Evolutionary conservation across 1,139 yeast genomes (phyloP).

Genomic region (Yamadazyma friedrichii): DNA sequence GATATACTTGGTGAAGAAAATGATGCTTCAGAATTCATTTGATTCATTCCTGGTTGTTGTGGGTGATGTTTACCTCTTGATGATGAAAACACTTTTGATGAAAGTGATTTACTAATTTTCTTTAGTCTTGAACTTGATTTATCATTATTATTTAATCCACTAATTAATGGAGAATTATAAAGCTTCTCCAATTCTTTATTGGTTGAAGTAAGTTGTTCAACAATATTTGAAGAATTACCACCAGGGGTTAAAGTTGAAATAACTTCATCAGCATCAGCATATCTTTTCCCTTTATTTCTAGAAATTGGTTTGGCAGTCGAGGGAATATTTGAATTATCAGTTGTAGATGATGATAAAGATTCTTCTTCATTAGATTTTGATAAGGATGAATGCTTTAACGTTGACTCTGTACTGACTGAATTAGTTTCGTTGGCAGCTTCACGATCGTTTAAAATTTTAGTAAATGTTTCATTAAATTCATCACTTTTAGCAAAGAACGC

Average conservation of each 20-base stretch:
- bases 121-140: constrained; percentile 12
- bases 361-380: neutral
- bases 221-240: constrained; percentile 13
- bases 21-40: neutral
- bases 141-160: neutral
- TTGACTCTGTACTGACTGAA: neutral
- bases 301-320: constrained; percentile 8
- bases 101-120: constrained; percentile 13
- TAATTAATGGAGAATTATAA: neutral
- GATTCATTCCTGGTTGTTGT: neutral
- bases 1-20: neutral
- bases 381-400: neutral
- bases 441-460: constrained; percentile 20
- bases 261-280: constrained; percentile 3
- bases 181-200: constrained; percentile 9
- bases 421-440: constrained; percentile 1
- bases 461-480: constrained; percentile 25
- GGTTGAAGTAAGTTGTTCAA: constrained; percentile 12
- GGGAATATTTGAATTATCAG: neutral
- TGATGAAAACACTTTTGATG: constrained; percentile 11
- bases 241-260: constrained; percentile 16
- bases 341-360: neutral
- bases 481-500: constrained; percentile 54
- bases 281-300: constrained; percentile 9
- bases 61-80: neutral